phyloP scores from a whole-genome alignment of 768 basidiomycete genomes.

The Leccinum sublutescens region DNA sequence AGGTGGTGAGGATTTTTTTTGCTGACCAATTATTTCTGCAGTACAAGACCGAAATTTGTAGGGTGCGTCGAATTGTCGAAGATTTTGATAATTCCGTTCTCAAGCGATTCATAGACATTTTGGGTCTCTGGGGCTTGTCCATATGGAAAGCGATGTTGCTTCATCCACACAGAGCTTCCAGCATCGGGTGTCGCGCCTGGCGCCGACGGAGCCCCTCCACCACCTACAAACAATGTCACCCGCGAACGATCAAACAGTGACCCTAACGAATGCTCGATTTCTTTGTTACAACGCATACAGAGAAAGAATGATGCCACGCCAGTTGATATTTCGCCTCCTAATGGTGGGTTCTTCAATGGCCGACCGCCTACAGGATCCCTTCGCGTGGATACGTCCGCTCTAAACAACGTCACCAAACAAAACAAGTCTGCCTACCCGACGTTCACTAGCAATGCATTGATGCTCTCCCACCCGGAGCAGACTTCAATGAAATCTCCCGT shows the following conservation, averaged over 20 bases:
- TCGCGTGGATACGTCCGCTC: conserved; percentile 69
- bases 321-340: conserved; percentile 46
- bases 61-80: conserved; percentile 46
- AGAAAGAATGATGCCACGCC: conserved; percentile 61
- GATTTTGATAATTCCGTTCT: conserved; percentile 1
- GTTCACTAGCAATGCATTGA: conserved; percentile 45
- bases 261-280: conserved; percentile 68
- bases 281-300: conserved; percentile 76
- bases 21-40: conserved; percentile 31
- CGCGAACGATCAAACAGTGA: conserved; percentile 79
- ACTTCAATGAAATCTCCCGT: conserved; percentile 66
- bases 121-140: conserved; percentile 94
- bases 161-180: conserved; percentile 88
- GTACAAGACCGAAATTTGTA: conserved; percentile 95
- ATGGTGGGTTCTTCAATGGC: conserved; percentile 49
- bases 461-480: conserved; percentile 58
- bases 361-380: conserved; percentile 69
- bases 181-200: conserved; percentile 56
- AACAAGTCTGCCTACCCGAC: conserved; percentile 85
- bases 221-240: conserved; percentile 49
- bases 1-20: neutral
- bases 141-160: conserved; percentile 90
- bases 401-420: conserved; percentile 60
- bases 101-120: conserved; percentile 59
- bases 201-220: conserved; percentile 51